Conservation (phyloP, 2,329 filamentous ascomycete species). For the Trichoderma koningiopsis region DNA sequence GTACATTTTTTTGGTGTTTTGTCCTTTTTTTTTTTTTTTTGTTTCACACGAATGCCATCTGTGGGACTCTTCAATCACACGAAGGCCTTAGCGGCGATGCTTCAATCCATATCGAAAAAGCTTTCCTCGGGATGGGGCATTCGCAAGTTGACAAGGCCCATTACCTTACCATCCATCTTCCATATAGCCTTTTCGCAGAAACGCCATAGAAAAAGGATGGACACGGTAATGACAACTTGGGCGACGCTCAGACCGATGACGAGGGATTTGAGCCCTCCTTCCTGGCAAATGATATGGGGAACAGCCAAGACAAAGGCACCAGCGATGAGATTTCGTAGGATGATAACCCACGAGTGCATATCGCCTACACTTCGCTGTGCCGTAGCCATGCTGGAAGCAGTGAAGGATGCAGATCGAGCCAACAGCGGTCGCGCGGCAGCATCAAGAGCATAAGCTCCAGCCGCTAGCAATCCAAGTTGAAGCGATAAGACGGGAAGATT, state of each 20-base stretch:
- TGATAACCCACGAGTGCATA: slow-evolving; percentile 49
- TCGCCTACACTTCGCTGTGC: slow-evolving; percentile 51
- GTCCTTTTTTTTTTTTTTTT: background rate
- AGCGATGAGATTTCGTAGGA: slow-evolving; percentile 45
- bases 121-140: slow-evolving; percentile 44
- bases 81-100: slow-evolving; percentile 26
- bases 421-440: slow-evolving; percentile 47
- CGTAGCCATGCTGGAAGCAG: slow-evolving; percentile 49
- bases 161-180: slow-evolving; percentile 49
- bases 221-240: slow-evolving; percentile 44
- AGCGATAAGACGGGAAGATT: slow-evolving; percentile 48
- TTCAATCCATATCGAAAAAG: slow-evolving; percentile 48
- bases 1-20: background rate
- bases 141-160: slow-evolving; percentile 51
- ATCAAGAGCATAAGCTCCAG: slow-evolving; percentile 46
- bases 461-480: slow-evolving; percentile 51
- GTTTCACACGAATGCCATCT: background rate
- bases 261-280: slow-evolving; percentile 41
- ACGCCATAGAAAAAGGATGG: slow-evolving; percentile 44
- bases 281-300: slow-evolving; percentile 41
- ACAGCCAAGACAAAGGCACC: slow-evolving; percentile 49
- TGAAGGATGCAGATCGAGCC: slow-evolving; percentile 52
- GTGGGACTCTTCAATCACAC: no score
- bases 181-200: slow-evolving; percentile 46
- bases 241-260: slow-evolving; percentile 46